Evolutionary conservation across 1,284 basidiomycete species (phyloP), one percentile per base, ranked within the genome.

Genomic region (Tetrapyrgos nigripes): DNA sequence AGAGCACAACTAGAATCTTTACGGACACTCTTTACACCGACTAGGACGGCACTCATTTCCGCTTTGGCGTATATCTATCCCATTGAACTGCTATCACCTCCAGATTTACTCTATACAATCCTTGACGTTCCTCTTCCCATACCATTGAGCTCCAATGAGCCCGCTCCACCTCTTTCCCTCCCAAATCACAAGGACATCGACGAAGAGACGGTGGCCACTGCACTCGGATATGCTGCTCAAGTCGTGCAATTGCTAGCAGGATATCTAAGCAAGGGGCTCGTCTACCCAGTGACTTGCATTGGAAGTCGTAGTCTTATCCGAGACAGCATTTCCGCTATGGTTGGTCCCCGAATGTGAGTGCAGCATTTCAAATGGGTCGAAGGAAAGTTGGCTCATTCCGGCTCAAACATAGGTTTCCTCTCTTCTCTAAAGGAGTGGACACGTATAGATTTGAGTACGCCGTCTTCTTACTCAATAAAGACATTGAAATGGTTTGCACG

Each of bases 371-470:
- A 24, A 50, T 55, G 56, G 28, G 40, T 40, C 46, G n/a, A 35
- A 58, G 27, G 37, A 45, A 50, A 35, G 48, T 44, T n/a, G n/a
- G 9, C 50, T 47, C 50, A 26, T 40, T 58, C 55, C 68, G 23
- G 29, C 53, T 56, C 61, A 64, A 48, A 28, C 50, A 19, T 65
- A 96, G 94, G 82, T 98, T 97, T 72, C 96, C 97, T 10, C 79
- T 99, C 33, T 98, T 96, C 71, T 91, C 92, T 0, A 93, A 88
- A 74, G 95, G 96, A 10, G 95, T 98, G 57, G 97, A 99, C 72
- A 89, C 89, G 43, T 98, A 98, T 75, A 84, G 97, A 27, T 99
- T 97, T 73, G 97, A 99, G 72, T 99, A 99, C 76, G 97, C 91
- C 9, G 96, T 98, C 3, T 99, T 97, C 72, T 76, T 99, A 49